Evolutionary conservation across 345 rosid genomes (phyloP).

Genomic region (Gossypium herbaceum): DNA sequence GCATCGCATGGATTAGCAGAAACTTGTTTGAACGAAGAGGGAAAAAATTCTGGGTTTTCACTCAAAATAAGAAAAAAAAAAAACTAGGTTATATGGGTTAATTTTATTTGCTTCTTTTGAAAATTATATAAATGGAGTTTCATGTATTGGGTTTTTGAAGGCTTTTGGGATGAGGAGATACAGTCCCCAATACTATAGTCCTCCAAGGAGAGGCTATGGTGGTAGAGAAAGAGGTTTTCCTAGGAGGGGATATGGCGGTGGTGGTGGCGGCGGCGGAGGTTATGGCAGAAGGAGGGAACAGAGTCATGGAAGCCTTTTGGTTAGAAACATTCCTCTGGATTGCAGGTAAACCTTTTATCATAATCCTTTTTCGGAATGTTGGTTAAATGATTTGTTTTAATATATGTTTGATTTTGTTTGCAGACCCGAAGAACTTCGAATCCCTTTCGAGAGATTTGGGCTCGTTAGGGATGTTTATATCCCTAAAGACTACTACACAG

Average conservation of each 20-base stretch:
- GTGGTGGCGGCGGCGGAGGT: constrained; percentile 52
- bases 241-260: constrained; percentile 48
- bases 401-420: constrained; percentile 5
- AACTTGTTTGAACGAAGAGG: background rate
- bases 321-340: constrained; percentile 89
- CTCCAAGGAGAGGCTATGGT: constrained; percentile 91
- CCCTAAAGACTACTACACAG: constrained; percentile 84
- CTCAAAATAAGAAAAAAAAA: background rate
- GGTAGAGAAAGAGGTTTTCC: constrained; percentile 74
- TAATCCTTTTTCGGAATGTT: background rate
- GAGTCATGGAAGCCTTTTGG: constrained; percentile 75
- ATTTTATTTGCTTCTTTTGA: background rate
- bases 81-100: background rate
- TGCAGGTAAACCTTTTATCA: constrained; percentile 54
- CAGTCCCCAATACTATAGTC: constrained; percentile 73
- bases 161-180: constrained; percentile 69
- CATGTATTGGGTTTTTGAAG: constrained; percentile 12
- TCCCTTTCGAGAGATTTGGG: constrained; percentile 85
- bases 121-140: background rate
- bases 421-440: constrained; percentile 87
- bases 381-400: background rate
- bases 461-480: constrained; percentile 85
- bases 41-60: background rate
- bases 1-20: background rate
- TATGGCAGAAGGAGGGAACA: constrained; percentile 73